Evolutionary conservation across 2,329 filamentous ascomycete species (phyloP), one percentile per base, ranked within the genome.

Genomic region (Thelonectria rubi): DNA sequence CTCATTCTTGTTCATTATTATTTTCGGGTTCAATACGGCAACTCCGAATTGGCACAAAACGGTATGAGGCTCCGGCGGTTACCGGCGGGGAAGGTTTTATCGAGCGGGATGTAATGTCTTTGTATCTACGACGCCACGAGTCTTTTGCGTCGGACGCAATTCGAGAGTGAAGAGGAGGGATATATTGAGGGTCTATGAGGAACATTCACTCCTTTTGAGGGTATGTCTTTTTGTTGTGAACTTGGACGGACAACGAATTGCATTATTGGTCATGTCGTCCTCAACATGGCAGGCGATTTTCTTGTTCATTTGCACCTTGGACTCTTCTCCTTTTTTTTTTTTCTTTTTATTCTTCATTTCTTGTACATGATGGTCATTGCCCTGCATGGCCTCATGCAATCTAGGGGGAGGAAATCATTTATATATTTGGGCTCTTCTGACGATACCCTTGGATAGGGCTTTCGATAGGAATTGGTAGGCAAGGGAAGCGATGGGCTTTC

Each of bases 71-170:
- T 61, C 51, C 46, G 54, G 63, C 52, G 65, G 58, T 64, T 54
- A 64, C 52, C 21, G 60, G 57, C 52, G 58, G 45, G 8, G 51
- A 47, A 56, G 60, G 55, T 43, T 62, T 51, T 65, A 63, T 64
- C 50, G 60, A 63, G 59, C 63, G 56, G 63, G 65, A 66, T 62
- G 58, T 71, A 69, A 71, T 72, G 67, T 72, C 62, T 68, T 71
- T 68, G 67, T 56, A 64, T 62, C 69, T 58, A 71, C 58, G 69
- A 71, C 67, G 67, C 69, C 55, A 71, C 65, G 69, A 71, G 50
- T 61, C 53, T 59, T 67, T 64, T 66, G 65, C 64, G 69, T 71
- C 69, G 17, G 58, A 65, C 62, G 59, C 50, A 60, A 48, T 48
- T 57, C 34, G 51, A 45, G 26, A 50, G 55, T 40, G 50, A 46